Evolutionary conservation across 495 filamentous ascomycete genomes (phyloP), one percentile per base, ranked within the genome.

Genomic region (Delitschia confertaspora): DNA sequence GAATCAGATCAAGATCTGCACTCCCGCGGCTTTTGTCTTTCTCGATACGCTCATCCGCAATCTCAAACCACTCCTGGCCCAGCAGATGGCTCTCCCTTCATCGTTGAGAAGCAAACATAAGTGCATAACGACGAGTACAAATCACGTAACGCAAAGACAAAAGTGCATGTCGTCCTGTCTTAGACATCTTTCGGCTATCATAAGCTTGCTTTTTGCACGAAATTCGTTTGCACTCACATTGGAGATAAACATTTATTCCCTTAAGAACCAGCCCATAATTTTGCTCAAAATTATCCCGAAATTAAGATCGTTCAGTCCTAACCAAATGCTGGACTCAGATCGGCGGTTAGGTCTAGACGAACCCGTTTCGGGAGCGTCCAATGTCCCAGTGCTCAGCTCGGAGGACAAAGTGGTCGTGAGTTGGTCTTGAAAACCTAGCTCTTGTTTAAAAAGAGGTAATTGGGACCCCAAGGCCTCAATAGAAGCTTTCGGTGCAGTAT

Each of bases 111-210:
- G 1, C 25, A 9, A 8, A 55, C 27, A 21, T 55, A 46, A 2
- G 42, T 22, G 22, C 33, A 38, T n/a, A n/a, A n/a, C n/a, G n/a
- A n/a, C n/a, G n/a, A 11, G 52, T 36, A 27, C 50, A 55, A 11
- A 55, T 46, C 13, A 51, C 34, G 24, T 55, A 55, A 29, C 47
- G 34, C 20, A 55, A 13, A 11, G 52, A 46, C 14, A 55, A 37
- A 47, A 43, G 21, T 30, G 25, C 8, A 38, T 14, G 11, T 45
- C 40, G 24, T 24, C 30, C 8, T 17, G 6, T 13, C 26, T 14
- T 13, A 46, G 22, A 2, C 18, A 14, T 6, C 29, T 17, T 7
- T 36, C 11, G 1, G 23, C 29, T 3, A 51, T 30, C 47, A 55
- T 55, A 1, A 22, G 17, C 20, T 46, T 47, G 33, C 47, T 42